These are phyloP conservation scores for Phytopythium chamaehyphon DNA, from an alignment of 352 stramenopile species.

Conservation along the genomic window DNA sequence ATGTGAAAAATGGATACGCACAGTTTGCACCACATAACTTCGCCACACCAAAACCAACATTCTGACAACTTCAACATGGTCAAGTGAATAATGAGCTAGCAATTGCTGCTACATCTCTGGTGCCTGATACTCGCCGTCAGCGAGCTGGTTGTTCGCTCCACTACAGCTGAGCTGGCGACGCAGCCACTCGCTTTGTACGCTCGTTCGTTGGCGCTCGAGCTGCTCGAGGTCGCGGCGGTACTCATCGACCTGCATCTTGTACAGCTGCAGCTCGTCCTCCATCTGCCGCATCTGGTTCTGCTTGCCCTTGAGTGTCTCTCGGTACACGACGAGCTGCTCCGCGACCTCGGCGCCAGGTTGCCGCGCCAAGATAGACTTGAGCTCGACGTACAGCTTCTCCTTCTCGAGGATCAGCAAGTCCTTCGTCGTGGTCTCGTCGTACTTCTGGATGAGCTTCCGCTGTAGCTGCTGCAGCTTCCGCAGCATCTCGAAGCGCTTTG, in stretches of 20 bases:
- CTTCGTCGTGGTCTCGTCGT: constrained; percentile 64
- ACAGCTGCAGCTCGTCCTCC: constrained; percentile 90
- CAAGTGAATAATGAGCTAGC: too few species aligned
- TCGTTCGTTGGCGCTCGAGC: constrained; percentile 50
- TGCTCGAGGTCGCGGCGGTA: constrained; percentile 64
- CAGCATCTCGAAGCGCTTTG: constrained; percentile 87
- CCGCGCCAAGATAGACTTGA: constrained; percentile 86
- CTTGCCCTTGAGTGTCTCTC: constrained; percentile 88
- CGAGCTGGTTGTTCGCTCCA: background rate
- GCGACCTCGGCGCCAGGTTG: constrained; percentile 85
- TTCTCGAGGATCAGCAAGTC: constrained; percentile 80
- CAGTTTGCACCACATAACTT: too few species aligned
- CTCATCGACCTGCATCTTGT: constrained; percentile 89
- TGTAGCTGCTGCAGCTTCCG: constrained; percentile 86
- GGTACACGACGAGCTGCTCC: constrained; percentile 85
- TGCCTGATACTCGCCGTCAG: background rate
- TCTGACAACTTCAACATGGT: too few species aligned
- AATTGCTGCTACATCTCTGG: too few species aligned
- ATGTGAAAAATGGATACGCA: too few species aligned
- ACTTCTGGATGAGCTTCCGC: constrained; percentile 79
- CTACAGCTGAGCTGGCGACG: background rate
- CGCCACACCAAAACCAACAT: too few species aligned
- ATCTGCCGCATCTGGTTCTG: constrained; percentile 76
- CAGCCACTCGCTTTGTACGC: constrained; percentile 6
- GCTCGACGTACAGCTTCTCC: constrained; percentile 90